A percentile compares a stretch with the other conserved stretches of the same genome.
Evolutionary conservation across 1,139 yeast species (phyloP).

Genomic region (Kodamaea sp.): DNA sequence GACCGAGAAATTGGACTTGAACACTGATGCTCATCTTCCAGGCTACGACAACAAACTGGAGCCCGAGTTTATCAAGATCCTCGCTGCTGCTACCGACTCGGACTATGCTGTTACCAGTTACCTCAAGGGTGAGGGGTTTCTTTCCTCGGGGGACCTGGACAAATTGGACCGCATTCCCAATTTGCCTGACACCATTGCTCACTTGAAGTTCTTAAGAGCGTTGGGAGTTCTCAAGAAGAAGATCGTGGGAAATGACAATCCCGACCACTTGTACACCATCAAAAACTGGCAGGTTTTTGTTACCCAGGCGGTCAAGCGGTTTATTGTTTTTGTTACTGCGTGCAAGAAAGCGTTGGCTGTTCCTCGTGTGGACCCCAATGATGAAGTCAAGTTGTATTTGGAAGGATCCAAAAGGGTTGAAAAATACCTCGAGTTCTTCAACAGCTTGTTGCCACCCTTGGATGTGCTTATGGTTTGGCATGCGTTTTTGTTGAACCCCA

Average conservation of each 20-base stretch:
- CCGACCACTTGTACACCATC: constrained; percentile 3
- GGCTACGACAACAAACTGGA: no score
- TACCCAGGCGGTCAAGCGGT: constrained; percentile 31
- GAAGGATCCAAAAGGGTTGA: constrained; percentile 5
- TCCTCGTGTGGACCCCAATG: constrained; percentile 3
- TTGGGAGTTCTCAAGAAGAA: constrained; percentile 25
- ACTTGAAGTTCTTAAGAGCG: constrained; percentile 33
- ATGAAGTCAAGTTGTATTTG: constrained; percentile 6
- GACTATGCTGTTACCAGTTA: constrained; percentile 5
- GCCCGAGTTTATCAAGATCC: constrained; percentile 4
- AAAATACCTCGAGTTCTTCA: constrained; percentile 4
- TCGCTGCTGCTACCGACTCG: constrained; percentile 2
- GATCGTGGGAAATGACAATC: constrained; percentile 9
- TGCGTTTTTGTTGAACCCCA: constrained; percentile 30
- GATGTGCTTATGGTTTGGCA: constrained; percentile 47
- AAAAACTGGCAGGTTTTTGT: constrained; percentile 34
- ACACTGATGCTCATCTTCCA: no score
- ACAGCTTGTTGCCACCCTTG: constrained; percentile 29
- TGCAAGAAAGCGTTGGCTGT: constrained; percentile 9
- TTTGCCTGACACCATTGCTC: constrained; percentile 22
- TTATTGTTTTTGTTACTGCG: constrained; percentile 27
- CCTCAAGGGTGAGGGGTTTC: neutral
- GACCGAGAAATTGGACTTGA: no score
- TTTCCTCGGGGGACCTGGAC: neutral
- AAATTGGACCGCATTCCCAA: constrained; percentile 10